These are phyloP conservation scores for Fusarium decemcellulare DNA, from an alignment of 2,329 filamentous ascomycete species.

Conservation along the genomic window DNA sequence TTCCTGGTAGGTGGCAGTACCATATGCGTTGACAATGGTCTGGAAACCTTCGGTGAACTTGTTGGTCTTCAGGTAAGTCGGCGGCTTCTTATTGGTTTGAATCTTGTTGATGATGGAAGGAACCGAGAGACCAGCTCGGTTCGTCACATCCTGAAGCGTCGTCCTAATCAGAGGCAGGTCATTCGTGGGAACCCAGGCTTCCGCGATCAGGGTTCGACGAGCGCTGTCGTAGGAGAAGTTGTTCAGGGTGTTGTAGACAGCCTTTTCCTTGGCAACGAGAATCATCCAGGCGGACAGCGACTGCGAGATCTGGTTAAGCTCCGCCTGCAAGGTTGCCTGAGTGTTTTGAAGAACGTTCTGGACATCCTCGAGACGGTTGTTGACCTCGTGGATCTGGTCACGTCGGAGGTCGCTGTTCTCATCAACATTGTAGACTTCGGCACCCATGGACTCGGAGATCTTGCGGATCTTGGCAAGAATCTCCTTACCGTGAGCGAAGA, in stretches of 20 bases:
- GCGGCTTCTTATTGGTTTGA: conserved; percentile 95
- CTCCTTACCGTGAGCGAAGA: conserved; percentile 98
- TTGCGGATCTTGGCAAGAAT: conserved; percentile 99
- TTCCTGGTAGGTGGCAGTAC: conserved; percentile 96
- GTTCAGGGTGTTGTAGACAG: conserved; percentile 95
- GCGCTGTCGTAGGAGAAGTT: conserved; percentile 97
- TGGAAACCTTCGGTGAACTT: conserved; percentile 99
- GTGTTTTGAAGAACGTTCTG: conserved; percentile 95
- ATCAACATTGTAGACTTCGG: conserved; percentile 96
- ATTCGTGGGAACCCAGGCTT: conserved; percentile 97
- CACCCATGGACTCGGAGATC: conserved; percentile 97
- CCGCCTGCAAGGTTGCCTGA: conserved; percentile 91
- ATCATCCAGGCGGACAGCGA: conserved; percentile 98
- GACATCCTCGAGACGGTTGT: conserved; percentile 91
- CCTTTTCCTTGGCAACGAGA: conserved; percentile 97
- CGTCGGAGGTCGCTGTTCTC: conserved; percentile 96
- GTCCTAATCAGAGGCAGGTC: conserved; percentile 91
- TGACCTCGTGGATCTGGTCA: conserved; percentile 98
- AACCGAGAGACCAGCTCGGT: conserved; percentile 94
- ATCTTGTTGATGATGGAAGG: conserved; percentile 99
- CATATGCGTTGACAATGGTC: conserved; percentile 98
- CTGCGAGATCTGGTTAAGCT: conserved; percentile 93
- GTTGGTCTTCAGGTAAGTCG: conserved; percentile 98
- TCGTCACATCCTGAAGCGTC: conserved; percentile 96
- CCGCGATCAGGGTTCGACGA: conserved; percentile 95